These are phyloP conservation scores for Paxillus ammoniavirescens DNA, from an alignment of 768 basidiomycete genomes.

Conservation along the genomic window DNA sequence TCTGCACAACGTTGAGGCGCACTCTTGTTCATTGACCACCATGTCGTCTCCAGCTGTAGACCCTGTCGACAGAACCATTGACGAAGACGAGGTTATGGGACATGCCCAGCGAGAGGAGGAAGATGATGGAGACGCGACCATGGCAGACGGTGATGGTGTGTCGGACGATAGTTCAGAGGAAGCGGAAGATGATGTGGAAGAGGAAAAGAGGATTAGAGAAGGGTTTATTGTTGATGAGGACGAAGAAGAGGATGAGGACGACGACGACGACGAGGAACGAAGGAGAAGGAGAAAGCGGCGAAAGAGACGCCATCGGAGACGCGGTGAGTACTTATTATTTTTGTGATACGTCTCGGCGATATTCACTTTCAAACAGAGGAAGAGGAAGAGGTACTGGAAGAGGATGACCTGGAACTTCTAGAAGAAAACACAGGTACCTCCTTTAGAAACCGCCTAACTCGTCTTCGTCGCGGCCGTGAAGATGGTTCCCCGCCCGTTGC, in stretches of 20 bases:
- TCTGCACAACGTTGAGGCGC: constrained; percentile 7
- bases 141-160: constrained; percentile 41
- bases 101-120: constrained; percentile 46
- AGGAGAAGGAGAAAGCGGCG: constrained; percentile 62
- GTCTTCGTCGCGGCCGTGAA: constrained; percentile 71
- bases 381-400: constrained; percentile 75
- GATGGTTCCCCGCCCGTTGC: constrained; percentile 67
- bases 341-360: constrained; percentile 3
- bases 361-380: constrained; percentile 33
- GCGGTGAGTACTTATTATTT: constrained; percentile 35
- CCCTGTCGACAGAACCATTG: constrained; percentile 29
- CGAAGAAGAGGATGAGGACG: constrained; percentile 81
- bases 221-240: constrained; percentile 95
- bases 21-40: constrained; percentile 28
- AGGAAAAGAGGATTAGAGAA: constrained; percentile 72
- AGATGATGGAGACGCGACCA: constrained; percentile 54
- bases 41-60: constrained; percentile 58
- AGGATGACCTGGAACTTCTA: constrained; percentile 80
- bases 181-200: constrained; percentile 89
- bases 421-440: constrained; percentile 84
- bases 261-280: constrained; percentile 54
- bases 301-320: constrained; percentile 61
- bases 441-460: constrained; percentile 72
- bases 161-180: constrained; percentile 88
- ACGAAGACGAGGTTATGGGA: constrained; percentile 64